Conservation (phyloP, 176 grass and related monocot species). For the Oryza punctata region DNA sequence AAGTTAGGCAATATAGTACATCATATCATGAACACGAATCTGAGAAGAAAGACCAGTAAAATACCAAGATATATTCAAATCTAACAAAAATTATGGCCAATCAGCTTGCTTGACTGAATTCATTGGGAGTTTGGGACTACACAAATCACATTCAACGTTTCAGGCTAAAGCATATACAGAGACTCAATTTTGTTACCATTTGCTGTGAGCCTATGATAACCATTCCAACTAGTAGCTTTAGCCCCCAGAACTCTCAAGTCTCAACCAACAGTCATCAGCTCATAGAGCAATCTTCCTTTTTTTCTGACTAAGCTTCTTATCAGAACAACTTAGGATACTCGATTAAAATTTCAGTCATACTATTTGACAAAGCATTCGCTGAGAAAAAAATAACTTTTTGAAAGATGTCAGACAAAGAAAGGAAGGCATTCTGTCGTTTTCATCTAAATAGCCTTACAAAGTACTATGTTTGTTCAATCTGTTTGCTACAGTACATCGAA, state of each 20-base stretch:
- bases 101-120: conserved; percentile 9
- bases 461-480: neutral
- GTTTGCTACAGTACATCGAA: neutral
- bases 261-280: neutral
- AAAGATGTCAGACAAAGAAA: neutral
- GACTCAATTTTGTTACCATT: neutral
- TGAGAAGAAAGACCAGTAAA: neutral
- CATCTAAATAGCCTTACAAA: neutral
- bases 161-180: neutral
- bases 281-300: neutral
- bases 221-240: neutral
- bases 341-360: neutral
- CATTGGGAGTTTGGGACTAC: neutral
- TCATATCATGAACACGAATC: neutral
- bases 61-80: neutral
- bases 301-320: neutral
- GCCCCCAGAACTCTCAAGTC: neutral
- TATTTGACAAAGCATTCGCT: neutral
- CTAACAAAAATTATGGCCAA: neutral
- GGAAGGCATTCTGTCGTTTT: neutral
- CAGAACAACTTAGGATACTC: neutral
- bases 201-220: neutral
- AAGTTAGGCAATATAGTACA: conserved; percentile 12
- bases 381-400: neutral
- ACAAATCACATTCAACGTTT: conserved; percentile 11